A percentile compares a stretch with the other conserved stretches of the same genome.
These are phyloP conservation scores for Samsoniella hepiali DNA, from an alignment of 2,329 filamentous ascomycete genomes.

Conservation along the genomic window DNA sequence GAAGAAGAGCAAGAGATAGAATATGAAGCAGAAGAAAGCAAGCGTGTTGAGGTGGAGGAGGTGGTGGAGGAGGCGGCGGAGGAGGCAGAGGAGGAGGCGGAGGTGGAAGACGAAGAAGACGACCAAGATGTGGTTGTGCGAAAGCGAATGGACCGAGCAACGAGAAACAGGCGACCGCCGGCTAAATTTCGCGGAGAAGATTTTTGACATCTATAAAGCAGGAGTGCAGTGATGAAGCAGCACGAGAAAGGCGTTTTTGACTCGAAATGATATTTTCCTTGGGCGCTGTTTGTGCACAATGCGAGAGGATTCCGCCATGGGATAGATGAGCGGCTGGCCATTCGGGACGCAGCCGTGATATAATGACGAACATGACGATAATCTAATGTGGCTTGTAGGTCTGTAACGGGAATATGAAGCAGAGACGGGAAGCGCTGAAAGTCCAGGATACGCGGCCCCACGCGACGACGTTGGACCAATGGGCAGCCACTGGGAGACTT, in stretches of 20 bases:
- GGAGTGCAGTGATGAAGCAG: neutral
- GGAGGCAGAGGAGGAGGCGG: conserved; percentile 17
- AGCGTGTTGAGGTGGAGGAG: conserved; percentile 4
- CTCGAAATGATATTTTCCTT: neutral
- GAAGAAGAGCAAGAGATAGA: conserved; percentile 12
- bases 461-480: neutral
- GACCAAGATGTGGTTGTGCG: conserved; percentile 32
- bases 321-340: neutral
- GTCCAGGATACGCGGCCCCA: neutral
- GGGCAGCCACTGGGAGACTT: neutral
- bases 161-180: conserved; percentile 33
- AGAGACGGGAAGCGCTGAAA: no score
- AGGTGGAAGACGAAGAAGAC: conserved; percentile 26
- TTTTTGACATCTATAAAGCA: conserved; percentile 21
- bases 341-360: neutral
- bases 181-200: conserved; percentile 37
- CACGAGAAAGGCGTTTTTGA: neutral
- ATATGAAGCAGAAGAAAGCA: neutral
- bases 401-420: no score
- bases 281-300: neutral
- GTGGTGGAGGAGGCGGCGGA: conserved; percentile 2
- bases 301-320: no score
- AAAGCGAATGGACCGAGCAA: conserved; percentile 27
- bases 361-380: neutral
- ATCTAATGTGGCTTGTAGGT: no score